A percentile compares a stretch with the other conserved stretches of the same genome.
phyloP scores from a whole-genome alignment of 257 asterid species.

The Craterostigma plantagineum region DNA sequence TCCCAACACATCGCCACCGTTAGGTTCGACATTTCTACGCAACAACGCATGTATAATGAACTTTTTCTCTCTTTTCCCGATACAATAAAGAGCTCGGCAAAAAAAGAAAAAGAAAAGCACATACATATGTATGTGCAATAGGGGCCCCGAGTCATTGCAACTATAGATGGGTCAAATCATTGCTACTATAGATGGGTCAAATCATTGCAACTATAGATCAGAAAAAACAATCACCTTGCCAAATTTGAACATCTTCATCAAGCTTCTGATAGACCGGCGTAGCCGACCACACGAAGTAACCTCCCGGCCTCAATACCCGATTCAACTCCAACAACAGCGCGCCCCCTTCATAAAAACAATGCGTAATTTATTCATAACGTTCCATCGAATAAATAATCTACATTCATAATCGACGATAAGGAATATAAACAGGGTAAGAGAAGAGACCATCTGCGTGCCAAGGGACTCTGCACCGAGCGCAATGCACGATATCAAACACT shows the following conservation, averaged over 20 bases:
- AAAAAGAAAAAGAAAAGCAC: not conserved
- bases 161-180: too few species aligned
- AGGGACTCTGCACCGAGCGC: conserved; percentile 72
- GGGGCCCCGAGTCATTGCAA: too few species aligned
- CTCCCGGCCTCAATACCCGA: conserved; percentile 68
- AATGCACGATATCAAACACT: conserved; percentile 49
- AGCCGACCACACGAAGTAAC: conserved; percentile 68
- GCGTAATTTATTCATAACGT: not conserved
- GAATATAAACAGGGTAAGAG: not conserved
- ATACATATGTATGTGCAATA: too few species aligned
- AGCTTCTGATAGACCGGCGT: conserved; percentile 51
- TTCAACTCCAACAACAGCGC: conserved; percentile 58
- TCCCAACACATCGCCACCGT: conserved; percentile 65
- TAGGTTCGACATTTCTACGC: conserved; percentile 51
- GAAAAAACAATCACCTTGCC: conserved; percentile 31
- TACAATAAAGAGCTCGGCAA: not conserved
- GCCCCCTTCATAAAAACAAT: conserved; percentile 27
- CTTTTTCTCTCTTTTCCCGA: not conserved
- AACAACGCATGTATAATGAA: not conserved
- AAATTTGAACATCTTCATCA: conserved; percentile 36
- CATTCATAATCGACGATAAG: not conserved
- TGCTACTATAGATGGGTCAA: too few species aligned
- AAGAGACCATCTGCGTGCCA: conserved; percentile 56
- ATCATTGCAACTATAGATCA: too few species aligned
- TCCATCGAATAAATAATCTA: not conserved